Conservation (phyloP, 2,329 filamentous ascomycete species). For the Aschersonia sp. region DNA sequence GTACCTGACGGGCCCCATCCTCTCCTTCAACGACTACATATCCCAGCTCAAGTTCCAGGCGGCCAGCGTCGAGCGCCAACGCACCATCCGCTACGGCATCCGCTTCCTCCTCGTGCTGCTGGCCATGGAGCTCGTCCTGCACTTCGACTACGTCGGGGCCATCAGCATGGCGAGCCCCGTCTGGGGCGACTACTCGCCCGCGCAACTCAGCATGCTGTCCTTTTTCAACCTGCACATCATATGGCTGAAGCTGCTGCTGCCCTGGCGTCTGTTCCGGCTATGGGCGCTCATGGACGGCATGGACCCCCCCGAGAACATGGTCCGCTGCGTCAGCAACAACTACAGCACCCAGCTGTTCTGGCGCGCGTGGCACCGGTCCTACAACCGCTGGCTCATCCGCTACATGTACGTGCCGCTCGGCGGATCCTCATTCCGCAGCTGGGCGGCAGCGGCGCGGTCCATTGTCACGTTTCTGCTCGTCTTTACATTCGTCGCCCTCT, state of each 20-base stretch:
- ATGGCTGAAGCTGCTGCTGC: slow-evolving; percentile 92
- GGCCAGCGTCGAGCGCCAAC: slow-evolving; percentile 52
- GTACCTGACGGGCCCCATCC: slow-evolving; percentile 81
- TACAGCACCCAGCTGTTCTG: slow-evolving; percentile 86
- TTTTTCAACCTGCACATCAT: slow-evolving; percentile 96
- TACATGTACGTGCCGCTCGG: slow-evolving; percentile 92
- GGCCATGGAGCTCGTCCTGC: slow-evolving; percentile 80
- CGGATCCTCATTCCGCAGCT: slow-evolving; percentile 40
- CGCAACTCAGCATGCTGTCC: slow-evolving; percentile 78
- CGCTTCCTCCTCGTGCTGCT: slow-evolving; percentile 72
- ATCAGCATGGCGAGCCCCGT: slow-evolving; percentile 69
- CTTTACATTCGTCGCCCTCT: slow-evolving; percentile 94
- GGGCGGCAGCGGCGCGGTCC: slow-evolving; percentile 36
- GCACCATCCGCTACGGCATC: slow-evolving; percentile 68
- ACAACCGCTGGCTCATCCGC: slow-evolving; percentile 86
- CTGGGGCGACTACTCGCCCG: slow-evolving; percentile 74
- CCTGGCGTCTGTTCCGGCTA: slow-evolving; percentile 97
- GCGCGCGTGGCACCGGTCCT: slow-evolving; percentile 91
- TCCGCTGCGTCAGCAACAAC: slow-evolving; percentile 91
- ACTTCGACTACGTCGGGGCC: slow-evolving; percentile 87
- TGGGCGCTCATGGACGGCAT: slow-evolving; percentile 85
- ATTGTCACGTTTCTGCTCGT: slow-evolving; percentile 68
- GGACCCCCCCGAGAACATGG: slow-evolving; percentile 96
- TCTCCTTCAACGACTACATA: slow-evolving; percentile 98
- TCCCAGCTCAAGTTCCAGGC: slow-evolving; percentile 66